Evolutionary conservation across 2,329 filamentous ascomycete species (phyloP), one percentile per base, ranked within the genome.

Genomic region (Elsinoe fawcettii): DNA sequence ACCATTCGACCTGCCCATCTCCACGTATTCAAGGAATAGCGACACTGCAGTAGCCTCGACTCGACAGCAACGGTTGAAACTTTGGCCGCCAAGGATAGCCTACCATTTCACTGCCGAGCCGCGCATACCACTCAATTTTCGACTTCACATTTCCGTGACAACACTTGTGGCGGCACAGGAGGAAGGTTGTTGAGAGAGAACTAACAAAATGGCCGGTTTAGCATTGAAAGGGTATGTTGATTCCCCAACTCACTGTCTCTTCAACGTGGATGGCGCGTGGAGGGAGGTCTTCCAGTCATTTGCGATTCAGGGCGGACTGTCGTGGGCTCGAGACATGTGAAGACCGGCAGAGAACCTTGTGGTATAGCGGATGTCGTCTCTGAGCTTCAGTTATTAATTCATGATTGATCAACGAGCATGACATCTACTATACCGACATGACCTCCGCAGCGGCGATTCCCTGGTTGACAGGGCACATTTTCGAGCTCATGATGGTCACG

Each of bases 201-300:
- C 18, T 44, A 14, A 8, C 41, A 41, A n/a, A 1, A 56, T 56
- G 54, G 39, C 54, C 23, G 54, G 41, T 36, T 41, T 58, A 7
- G 56, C 47, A 6, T 27, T 58, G 46, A 58, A 58, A 58, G 56
- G 56, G 56, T 58, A 58, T 16, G 54, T 56, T 14, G 20, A 11
- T 23, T 4, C 16, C 30, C 32, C 12, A 11, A 23, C 25, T 53
- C 9, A 37, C 9, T 30, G 30, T 27, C 6, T 39, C 14, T 2
- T n/a, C 5, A n/a, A 20, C 25, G 49, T n/a, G 22, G 8, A n/a
- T 22, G 34, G 32, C 30, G 49, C 49, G 47, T 51, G 49, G 30
- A 25, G n/a, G 23, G 16, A 36, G 20, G 32, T 39, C 3, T 4
- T 53, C 49, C 49, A 37, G 11, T 53, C 49, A 53, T 39, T 53